Percentiles rank a stretch among this genome's conserved stretches.
phyloP scores from a whole-genome alignment of 176 grass and related monocot species.

The Saccharum spontaneum region DNA sequence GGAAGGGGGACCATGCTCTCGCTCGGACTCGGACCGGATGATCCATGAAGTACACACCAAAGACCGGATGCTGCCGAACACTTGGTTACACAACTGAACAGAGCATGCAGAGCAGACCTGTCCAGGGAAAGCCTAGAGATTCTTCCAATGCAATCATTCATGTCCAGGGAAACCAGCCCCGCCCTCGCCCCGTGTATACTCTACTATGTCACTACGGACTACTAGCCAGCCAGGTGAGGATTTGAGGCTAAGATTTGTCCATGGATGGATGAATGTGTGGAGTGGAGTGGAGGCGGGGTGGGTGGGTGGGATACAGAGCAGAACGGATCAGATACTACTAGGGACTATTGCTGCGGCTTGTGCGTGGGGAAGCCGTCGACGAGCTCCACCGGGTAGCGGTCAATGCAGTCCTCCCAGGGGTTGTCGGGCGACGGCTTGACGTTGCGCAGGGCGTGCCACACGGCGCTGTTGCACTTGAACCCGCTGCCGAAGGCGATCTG shows the following conservation, averaged over 20 bases:
- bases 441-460: constrained; percentile 76
- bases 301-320: neutral
- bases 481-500: constrained; percentile 93
- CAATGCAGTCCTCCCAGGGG: constrained; percentile 80
- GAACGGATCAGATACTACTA: neutral
- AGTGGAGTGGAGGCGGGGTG: neutral
- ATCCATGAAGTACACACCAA: constrained; percentile 41
- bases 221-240: neutral
- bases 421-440: constrained; percentile 61
- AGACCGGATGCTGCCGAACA: constrained; percentile 26
- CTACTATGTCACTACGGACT: neutral
- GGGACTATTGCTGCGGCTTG: constrained; percentile 35
- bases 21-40: neutral
- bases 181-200: neutral
- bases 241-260: constrained; percentile 14
- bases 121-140: constrained; percentile 28
- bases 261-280: neutral
- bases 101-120: neutral
- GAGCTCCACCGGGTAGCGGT: constrained; percentile 79
- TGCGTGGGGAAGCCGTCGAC: constrained; percentile 58
- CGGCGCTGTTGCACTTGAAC: constrained; percentile 95
- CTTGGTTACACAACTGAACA: constrained; percentile 30
- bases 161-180: constrained; percentile 14
- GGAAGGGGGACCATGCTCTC: neutral
- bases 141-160: constrained; percentile 33